Base-by-base conservation (phyloP, 2,329 filamentous ascomycete genomes). In the Colletotrichum gloeosporioides region DNA sequence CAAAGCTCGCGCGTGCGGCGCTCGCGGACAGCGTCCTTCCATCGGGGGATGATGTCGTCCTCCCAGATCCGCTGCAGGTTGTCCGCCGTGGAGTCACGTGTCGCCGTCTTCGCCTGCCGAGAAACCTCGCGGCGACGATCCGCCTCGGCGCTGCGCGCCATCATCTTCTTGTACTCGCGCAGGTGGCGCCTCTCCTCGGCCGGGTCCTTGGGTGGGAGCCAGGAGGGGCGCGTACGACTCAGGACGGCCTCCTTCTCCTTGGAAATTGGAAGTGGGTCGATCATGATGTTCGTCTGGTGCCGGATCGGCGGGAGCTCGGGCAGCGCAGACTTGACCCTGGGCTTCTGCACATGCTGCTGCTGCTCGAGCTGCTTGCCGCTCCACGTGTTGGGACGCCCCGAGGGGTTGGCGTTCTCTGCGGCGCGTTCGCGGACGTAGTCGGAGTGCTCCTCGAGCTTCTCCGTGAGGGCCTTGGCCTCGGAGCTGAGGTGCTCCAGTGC, bases 111-210 rank as follows among this genome's bases (percentile, higher is more conserved):
- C 78, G 84, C 89, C 81, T 85, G 85, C 71, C 88, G 87, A 18
- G 87, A 86, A 1, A 88, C 88, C 79, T 93, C 91, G 78, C 86
- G 91, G 80, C 90, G 90, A 74, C 90, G 89, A 36, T 93, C 92
- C 0, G 91, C 89, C 80, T 92, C 91, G 68, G 87, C 84, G 79
- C 91, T 92, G 61, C 87, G 87, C 0, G 88, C 89, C 93, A 96
- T 95, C 94, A 97, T 96, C 83, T 90, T 92, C 85, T 96, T 93
- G 82, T 96, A 97, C 82, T 97, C 93, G 81, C 92, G 96, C 79
- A 99, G 83, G 84, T 99, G 97, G 79, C 93, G 93, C 83, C 92
- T 95, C 86, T 99, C 97, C 84, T 99, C 97, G 70, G 94, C 94
- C 3, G 95, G 96, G 79, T 97, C 93, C 85, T 97, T 97, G 2